Evolutionary conservation across 176 grass and related monocot species (phyloP).

Genomic region (Elymus sibiricus): DNA sequence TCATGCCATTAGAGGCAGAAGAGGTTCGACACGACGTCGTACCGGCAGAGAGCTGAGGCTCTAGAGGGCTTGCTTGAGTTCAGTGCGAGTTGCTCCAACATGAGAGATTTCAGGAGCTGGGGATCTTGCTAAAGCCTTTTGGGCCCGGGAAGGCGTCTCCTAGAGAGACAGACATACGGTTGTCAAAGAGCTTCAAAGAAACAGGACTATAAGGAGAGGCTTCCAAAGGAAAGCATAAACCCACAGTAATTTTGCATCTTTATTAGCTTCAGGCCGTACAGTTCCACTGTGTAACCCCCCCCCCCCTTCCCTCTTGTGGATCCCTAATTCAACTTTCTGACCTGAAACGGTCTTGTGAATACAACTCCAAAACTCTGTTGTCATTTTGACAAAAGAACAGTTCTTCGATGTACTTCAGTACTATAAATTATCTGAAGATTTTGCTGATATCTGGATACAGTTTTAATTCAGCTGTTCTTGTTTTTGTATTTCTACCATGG

Average conservation of each 20-base stretch:
- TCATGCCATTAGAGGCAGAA: slow-evolving; percentile 62
- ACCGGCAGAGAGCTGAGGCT: slow-evolving; percentile 78
- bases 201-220: slow-evolving; percentile 29
- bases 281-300: slow-evolving; percentile 14
- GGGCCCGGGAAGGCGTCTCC: slow-evolving; percentile 86
- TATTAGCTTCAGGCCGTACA: slow-evolving; percentile 40
- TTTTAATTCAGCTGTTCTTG: neutral
- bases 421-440: neutral
- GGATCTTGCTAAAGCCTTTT: slow-evolving; percentile 81
- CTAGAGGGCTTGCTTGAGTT: slow-evolving; percentile 92
- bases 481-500: neutral
- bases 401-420: neutral
- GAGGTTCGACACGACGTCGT: slow-evolving; percentile 67
- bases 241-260: neutral
- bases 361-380: neutral
- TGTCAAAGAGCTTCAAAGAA: slow-evolving; percentile 87
- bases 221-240: slow-evolving; percentile 24
- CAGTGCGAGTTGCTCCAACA: slow-evolving; percentile 84
- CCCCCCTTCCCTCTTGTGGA: neutral
- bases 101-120: slow-evolving; percentile 77
- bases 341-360: neutral
- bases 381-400: neutral
- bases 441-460: neutral
- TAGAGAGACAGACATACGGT: slow-evolving; percentile 91
- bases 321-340: neutral